phyloP scores from a whole-genome alignment of 108 stramenopile species.

The Cyclostephanos invisitatus region DNA sequence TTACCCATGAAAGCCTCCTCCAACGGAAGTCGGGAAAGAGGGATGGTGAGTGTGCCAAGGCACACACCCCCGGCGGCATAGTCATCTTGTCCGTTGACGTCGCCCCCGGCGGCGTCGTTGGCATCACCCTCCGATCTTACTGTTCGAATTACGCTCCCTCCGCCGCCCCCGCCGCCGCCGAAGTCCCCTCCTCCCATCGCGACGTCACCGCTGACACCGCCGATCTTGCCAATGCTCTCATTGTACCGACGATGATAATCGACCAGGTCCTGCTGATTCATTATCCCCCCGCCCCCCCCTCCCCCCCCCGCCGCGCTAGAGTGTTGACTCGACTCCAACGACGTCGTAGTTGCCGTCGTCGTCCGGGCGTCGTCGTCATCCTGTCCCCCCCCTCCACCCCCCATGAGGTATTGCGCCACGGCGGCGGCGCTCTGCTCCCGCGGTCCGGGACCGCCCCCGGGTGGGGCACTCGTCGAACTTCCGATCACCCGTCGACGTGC shows the following conservation, averaged over 20 bases:
- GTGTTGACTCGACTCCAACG: neutral
- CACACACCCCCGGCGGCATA: conserved; percentile 34
- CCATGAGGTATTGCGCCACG: conserved; percentile 52
- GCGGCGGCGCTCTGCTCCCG: conserved; percentile 44
- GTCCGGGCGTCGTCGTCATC: neutral
- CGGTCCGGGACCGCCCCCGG: neutral
- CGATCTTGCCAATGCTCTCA: neutral
- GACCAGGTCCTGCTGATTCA: neutral
- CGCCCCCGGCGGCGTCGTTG: conserved; percentile 20
- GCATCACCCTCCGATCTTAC: conserved; percentile 16
- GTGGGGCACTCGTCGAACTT: neutral
- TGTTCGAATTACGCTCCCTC: conserved; percentile 3
- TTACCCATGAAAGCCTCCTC: conserved; percentile 40
- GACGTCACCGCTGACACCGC: neutral
- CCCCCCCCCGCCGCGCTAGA: too few relatives aligned
- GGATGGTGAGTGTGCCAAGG: conserved; percentile 67
- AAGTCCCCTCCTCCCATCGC: neutral
- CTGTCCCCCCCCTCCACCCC: neutral
- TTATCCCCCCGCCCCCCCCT: neutral
- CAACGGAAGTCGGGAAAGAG: conserved; percentile 62
- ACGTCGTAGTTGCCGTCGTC: neutral
- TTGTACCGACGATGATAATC: neutral
- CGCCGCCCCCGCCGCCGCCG: conserved; percentile 3
- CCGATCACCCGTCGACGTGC: conserved; percentile 2
- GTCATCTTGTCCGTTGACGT: neutral